phyloP scores from a whole-genome alignment of 2,329 filamentous ascomycete species.

The Tolypocladium ovalisporum region DNA sequence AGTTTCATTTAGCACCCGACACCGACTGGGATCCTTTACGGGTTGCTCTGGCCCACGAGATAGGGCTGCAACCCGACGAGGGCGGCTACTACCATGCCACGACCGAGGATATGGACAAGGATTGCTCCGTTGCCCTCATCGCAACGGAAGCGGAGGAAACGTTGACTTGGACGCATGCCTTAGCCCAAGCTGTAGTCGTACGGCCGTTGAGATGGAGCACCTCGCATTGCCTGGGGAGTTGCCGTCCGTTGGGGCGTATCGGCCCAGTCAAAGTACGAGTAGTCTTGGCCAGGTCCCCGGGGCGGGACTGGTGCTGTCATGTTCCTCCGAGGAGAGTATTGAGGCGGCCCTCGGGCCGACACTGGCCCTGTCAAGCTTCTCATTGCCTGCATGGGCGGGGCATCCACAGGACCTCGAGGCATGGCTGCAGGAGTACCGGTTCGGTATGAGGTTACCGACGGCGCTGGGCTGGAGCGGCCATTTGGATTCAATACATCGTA shows the following conservation, averaged over 20 bases:
- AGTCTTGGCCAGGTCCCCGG: conserved; percentile 13
- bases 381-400: conserved; percentile 13
- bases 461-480: conserved; percentile 21
- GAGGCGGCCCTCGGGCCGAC: conserved; percentile 20
- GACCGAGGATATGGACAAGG: too few species aligned
- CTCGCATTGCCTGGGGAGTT: conserved; percentile 11
- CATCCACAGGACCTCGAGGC: conserved; percentile 10
- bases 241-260: conserved; percentile 15
- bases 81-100: too few species aligned
- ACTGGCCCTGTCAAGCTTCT: conserved; percentile 30
- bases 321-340: conserved; percentile 29
- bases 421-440: conserved; percentile 9
- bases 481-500: conserved; percentile 21
- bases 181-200: background rate
- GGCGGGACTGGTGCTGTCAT: conserved; percentile 31
- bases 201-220: background rate
- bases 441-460: conserved; percentile 15
- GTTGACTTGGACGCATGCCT: conserved; percentile 9
- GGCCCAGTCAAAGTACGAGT: background rate
- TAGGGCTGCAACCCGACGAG: too few species aligned
- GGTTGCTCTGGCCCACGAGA: too few species aligned
- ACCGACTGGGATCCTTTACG: too few species aligned
- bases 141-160: too few species aligned
- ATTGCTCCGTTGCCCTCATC: too few species aligned
- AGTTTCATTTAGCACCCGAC: too few species aligned